These are phyloP conservation scores for Seminavis robusta DNA, from an alignment of 108 stramenopile species.

Conservation along the genomic window DNA sequence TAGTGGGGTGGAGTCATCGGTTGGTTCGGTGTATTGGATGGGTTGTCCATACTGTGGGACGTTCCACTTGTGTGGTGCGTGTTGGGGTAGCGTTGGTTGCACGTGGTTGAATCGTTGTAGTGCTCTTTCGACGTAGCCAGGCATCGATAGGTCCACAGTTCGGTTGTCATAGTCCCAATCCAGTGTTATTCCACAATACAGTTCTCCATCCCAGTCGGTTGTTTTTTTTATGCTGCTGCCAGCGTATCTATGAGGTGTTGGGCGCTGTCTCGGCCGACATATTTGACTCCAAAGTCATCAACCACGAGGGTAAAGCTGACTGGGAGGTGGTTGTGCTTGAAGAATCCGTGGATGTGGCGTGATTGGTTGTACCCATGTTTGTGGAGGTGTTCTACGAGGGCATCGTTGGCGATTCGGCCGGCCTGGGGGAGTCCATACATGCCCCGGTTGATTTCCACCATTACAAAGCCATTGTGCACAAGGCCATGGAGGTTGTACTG, in stretches of 20 bases:
- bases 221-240: too few relatives aligned
- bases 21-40: slow-evolving; percentile 20
- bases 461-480: slow-evolving; percentile 13
- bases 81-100: slow-evolving; percentile 22
- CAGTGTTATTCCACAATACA: too few relatives aligned
- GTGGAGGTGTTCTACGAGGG: neutral
- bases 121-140: too few relatives aligned
- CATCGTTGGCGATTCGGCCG: slow-evolving; percentile 7
- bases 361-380: slow-evolving; percentile 4
- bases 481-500: slow-evolving; percentile 12
- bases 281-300: slow-evolving; percentile 52
- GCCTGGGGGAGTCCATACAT: slow-evolving; percentile 10
- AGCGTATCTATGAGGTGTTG: slow-evolving; percentile 36
- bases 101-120: slow-evolving; percentile 27
- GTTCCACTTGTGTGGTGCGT: slow-evolving; percentile 31
- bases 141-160: too few relatives aligned
- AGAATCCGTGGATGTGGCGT: slow-evolving; percentile 33
- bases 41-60: slow-evolving; percentile 34
- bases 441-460: slow-evolving; percentile 21
- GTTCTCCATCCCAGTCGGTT: too few relatives aligned
- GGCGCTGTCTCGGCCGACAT: slow-evolving; percentile 19
- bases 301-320: slow-evolving; percentile 46
- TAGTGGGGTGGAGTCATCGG: slow-evolving; percentile 12
- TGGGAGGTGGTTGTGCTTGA: slow-evolving; percentile 25
- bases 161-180: too few relatives aligned